Evolutionary conservation across 768 basidiomycete species (phyloP), one percentile per base, ranked within the genome.

Genomic region (Mrakia frigida): DNA sequence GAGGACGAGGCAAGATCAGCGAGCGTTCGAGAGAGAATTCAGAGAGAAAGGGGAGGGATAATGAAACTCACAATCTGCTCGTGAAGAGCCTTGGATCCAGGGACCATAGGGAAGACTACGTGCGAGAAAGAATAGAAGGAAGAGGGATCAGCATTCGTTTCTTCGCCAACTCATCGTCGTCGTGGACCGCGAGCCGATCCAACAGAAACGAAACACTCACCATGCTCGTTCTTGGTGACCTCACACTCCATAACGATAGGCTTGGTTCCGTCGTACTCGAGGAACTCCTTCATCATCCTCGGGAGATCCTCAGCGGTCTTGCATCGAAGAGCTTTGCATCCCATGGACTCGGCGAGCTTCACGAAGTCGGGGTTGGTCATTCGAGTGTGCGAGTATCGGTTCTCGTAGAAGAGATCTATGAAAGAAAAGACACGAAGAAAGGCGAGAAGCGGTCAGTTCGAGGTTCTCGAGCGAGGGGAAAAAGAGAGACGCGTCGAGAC

Each of bases 351-450:
- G 25, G 96, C 92, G 50, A 99, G 89, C 79, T 88, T 87, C 80
- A 96, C 89, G 83, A 98, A 98, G 85, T 98, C 90, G 10, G 97
- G 97, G 85, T 98, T 98, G 50, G 85, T 89, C 97, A 98, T 98
- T 75, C 86, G 85, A 3, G 97, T 98, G 85, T 98, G 96, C 31
- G 96, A 94, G 84, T 98, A 95, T n/a, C 97, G 90, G 50, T 89
- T 87, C 76, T 95, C 92, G 84, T 98, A 99, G 87, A 99, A 99
- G 16, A 99, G 88, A 83, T 98, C 95, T 87, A 10, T 23, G 59
- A 85, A 41, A 53, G 37, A 56, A n/a, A n/a, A n/a, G n/a, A n/a
- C n/a, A 41, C 21, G 39, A 33, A 67, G 50, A 6, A 46, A 31
- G 59, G 74, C 61, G 21, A 31, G 41, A 28, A 6, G 18, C 4